Percentiles rank a stretch among this genome's conserved stretches.
Evolutionary conservation across 2,329 filamentous ascomycete genomes (phyloP).

Genomic region (Fusarium cicatricum): DNA sequence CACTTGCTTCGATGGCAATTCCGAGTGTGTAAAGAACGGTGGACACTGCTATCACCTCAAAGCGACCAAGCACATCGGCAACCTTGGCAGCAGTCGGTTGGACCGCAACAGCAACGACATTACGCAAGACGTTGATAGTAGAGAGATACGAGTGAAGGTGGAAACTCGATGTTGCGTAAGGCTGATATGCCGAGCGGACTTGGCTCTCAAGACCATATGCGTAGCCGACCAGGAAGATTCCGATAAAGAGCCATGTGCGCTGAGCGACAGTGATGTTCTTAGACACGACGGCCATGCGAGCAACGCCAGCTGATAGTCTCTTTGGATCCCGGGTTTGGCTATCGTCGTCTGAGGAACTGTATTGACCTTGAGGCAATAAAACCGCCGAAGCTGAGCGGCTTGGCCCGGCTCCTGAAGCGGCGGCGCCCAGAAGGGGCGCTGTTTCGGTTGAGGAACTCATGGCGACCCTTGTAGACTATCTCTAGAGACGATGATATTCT

Average conservation of each 20-base stretch:
- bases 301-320: slow-evolving; percentile 53
- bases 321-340: slow-evolving; percentile 9
- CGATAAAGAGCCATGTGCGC: slow-evolving; percentile 60
- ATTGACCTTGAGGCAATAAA: slow-evolving; percentile 15
- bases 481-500: neutral
- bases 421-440: slow-evolving; percentile 21
- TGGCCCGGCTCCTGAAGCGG: neutral
- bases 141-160: slow-evolving; percentile 62
- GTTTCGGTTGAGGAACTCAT: slow-evolving; percentile 19
- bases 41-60: slow-evolving; percentile 64
- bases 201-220: slow-evolving; percentile 66
- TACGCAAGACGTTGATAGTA: slow-evolving; percentile 65
- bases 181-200: slow-evolving; percentile 61
- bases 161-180: slow-evolving; percentile 62
- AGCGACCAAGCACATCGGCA: slow-evolving; percentile 69
- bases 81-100: slow-evolving; percentile 68
- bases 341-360: neutral
- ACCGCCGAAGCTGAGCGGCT: neutral
- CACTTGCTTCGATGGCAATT: slow-evolving; percentile 62
- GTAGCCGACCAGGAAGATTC: slow-evolving; percentile 67
- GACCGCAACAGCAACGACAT: slow-evolving; percentile 66
- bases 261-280: slow-evolving; percentile 55
- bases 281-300: slow-evolving; percentile 60
- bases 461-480: neutral
- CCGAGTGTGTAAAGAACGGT: slow-evolving; percentile 64